Evolutionary conservation across 2,329 filamentous ascomycete species (phyloP).

Genomic region (Penicillium aurantiogriseum): DNA sequence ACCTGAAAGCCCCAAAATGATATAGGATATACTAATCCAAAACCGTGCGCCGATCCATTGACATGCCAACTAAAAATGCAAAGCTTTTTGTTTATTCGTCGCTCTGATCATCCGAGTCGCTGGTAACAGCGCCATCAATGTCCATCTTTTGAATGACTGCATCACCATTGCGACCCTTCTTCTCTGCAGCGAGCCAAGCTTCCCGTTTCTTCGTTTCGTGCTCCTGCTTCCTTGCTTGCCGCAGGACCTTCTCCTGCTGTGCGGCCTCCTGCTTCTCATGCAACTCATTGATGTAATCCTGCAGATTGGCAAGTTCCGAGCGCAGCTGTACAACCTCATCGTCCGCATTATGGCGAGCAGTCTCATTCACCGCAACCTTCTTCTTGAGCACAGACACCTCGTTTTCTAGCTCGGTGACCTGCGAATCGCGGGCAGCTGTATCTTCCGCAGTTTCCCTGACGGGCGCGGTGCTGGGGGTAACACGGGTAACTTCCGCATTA

Average conservation of each 20-base stretch:
- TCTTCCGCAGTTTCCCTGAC: constrained; percentile 15
- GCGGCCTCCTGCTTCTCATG: constrained; percentile 40
- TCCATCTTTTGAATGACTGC: constrained; percentile 41
- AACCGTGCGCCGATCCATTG: constrained; percentile 6
- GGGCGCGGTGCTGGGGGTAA: constrained; percentile 10
- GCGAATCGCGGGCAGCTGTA: constrained; percentile 24
- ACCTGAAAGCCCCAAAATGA: constrained; percentile 1
- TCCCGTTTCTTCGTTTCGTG: constrained; percentile 41
- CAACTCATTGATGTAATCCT: constrained; percentile 41
- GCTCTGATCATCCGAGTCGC: constrained; percentile 38
- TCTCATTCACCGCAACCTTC: constrained; percentile 35
- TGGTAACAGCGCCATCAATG: constrained; percentile 32
- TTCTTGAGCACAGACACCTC: constrained; percentile 43
- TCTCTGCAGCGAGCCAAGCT: constrained; percentile 48
- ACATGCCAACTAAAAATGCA: constrained; percentile 3
- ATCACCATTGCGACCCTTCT: constrained; percentile 44
- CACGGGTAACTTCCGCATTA: constrained; percentile 19
- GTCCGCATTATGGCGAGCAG: constrained; percentile 35
- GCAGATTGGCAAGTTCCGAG: constrained; percentile 34
- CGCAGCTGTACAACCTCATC: constrained; percentile 40
- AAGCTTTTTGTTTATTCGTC: constrained; percentile 28
- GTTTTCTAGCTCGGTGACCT: constrained; percentile 37
- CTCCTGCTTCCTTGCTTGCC: constrained; percentile 41
- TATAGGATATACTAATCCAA: constrained; percentile 10
- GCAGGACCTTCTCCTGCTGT: constrained; percentile 32